Conservation (phyloP, 2,329 filamentous ascomycete species). For the Celoporthe dispersa region DNA sequence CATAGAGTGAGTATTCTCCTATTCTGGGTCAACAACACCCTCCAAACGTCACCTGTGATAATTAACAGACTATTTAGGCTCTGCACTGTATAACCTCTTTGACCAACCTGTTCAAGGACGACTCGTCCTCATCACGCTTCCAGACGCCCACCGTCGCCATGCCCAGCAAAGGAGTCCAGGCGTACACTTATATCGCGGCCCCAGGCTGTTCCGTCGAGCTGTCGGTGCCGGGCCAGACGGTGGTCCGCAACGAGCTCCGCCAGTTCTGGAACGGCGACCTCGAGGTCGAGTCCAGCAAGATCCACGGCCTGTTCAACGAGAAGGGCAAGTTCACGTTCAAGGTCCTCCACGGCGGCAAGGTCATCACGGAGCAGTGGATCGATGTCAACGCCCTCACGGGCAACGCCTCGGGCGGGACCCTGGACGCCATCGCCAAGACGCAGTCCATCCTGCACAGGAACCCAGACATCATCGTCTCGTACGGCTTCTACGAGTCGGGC, state of each 20-base stretch:
- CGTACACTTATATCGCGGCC: conserved; percentile 45
- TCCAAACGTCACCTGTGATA: too few species aligned
- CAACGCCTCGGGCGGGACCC: conserved; percentile 46
- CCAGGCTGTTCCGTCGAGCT: conserved; percentile 48
- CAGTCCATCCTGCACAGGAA: conserved; percentile 37
- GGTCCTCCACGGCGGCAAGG: conserved; percentile 43
- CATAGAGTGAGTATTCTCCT: neutral
- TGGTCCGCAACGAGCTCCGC: conserved; percentile 40
- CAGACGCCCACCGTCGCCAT: conserved; percentile 36
- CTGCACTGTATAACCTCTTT: too few species aligned
- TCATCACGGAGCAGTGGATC: conserved; percentile 48
- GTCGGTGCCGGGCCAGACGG: conserved; percentile 45
- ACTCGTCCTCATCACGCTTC: neutral
- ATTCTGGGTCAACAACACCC: neutral
- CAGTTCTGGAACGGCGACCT: conserved; percentile 45
- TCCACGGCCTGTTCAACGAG: conserved; percentile 47
- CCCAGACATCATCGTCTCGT: conserved; percentile 46
- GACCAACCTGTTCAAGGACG: too few species aligned
- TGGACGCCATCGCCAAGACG: conserved; percentile 40
- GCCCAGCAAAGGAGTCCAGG: conserved; percentile 47
- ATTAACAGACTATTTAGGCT: too few species aligned
- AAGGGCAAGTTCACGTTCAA: conserved; percentile 49
- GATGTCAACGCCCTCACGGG: conserved; percentile 52
- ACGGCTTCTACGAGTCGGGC: conserved; percentile 55
- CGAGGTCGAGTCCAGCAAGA: conserved; percentile 50